Percentiles rank a stretch among this genome's conserved stretches.
Evolutionary conservation across 768 basidiomycete genomes (phyloP).

Genomic region (Rubroboletus pulcherrimus): DNA sequence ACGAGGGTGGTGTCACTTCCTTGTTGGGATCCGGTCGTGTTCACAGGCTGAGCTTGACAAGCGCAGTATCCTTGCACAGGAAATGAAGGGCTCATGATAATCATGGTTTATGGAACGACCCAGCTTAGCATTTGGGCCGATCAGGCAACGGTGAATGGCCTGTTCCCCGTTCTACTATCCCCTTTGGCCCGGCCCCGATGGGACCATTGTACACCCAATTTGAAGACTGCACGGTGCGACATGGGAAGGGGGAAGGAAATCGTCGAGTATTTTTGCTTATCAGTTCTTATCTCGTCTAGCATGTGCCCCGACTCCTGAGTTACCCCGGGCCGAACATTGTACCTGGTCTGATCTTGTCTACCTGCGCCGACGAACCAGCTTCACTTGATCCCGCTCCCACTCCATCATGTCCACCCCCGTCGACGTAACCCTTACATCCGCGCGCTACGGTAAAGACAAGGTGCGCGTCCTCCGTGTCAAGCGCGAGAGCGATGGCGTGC

Average conservation of each 20-base stretch:
- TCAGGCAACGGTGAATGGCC: not conserved
- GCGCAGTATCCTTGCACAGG: not conserved
- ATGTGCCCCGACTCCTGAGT: not conserved
- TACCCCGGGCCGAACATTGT: not conserved
- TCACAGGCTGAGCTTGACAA: not conserved
- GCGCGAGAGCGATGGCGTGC: constrained; percentile 53
- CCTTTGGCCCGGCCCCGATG: not conserved
- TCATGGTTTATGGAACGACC: not conserved
- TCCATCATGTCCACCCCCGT: constrained; percentile 26
- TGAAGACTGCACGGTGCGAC: not conserved
- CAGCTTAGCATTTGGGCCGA: not conserved
- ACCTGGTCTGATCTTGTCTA: not conserved
- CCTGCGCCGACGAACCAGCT: not conserved
- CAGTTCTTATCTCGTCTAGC: not conserved
- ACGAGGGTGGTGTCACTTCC: not conserved
- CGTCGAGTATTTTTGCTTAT: too few species aligned
- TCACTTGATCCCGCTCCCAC: not conserved
- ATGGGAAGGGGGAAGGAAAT: not conserved
- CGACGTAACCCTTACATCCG: constrained; percentile 36
- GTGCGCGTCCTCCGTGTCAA: constrained; percentile 86
- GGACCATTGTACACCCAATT: not conserved
- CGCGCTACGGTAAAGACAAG: constrained; percentile 86
- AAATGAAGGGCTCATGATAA: not conserved
- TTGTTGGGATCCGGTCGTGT: not conserved
- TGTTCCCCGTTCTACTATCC: not conserved